Evolutionary conservation across 2,329 filamentous ascomycete species (phyloP).

Genomic region (Cordyceps cateniannulata): DNA sequence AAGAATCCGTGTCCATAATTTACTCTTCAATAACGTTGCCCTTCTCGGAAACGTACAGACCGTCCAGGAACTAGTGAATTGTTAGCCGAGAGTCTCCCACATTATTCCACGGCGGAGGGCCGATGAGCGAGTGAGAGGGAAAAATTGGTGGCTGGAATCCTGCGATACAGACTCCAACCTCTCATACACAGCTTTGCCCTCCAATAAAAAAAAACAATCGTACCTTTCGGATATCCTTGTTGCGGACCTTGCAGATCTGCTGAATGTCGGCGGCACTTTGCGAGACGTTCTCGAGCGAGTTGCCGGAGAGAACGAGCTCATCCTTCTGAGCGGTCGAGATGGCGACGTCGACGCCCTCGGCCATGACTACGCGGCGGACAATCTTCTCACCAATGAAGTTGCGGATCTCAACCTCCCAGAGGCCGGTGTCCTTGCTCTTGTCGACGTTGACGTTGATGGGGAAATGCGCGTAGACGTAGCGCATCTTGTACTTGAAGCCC

Average conservation of each 20-base stretch:
- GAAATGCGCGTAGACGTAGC: conserved; percentile 99
- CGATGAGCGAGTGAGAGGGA: background rate
- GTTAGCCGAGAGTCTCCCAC: conserved; percentile 18
- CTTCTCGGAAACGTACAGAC: conserved; percentile 99
- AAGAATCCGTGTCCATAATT: conserved; percentile 33
- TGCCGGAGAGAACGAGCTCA: conserved; percentile 86
- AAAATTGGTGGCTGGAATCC: no score
- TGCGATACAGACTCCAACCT: no score
- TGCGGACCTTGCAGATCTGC: conserved; percentile 98
- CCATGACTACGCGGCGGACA: conserved; percentile 86
- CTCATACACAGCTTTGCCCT: background rate
- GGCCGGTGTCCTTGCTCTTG: conserved; percentile 86
- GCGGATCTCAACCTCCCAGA: conserved; percentile 93
- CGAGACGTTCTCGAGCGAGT: conserved; percentile 95
- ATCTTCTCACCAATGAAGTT: conserved; percentile 99
- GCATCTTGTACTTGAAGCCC: conserved; percentile 99
- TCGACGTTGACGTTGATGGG: conserved; percentile 99
- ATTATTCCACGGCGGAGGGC: background rate
- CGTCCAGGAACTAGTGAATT: conserved; percentile 84
- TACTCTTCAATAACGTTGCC: conserved; percentile 80
- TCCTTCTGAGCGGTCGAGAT: conserved; percentile 93
- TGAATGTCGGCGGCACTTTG: conserved; percentile 99
- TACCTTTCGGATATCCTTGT: conserved; percentile 99
- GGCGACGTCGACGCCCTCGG: conserved; percentile 83
- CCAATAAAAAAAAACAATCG: background rate